Evolutionary conservation across 2,329 filamentous ascomycete species (phyloP).

Genomic region (Hortaea werneckii): DNA sequence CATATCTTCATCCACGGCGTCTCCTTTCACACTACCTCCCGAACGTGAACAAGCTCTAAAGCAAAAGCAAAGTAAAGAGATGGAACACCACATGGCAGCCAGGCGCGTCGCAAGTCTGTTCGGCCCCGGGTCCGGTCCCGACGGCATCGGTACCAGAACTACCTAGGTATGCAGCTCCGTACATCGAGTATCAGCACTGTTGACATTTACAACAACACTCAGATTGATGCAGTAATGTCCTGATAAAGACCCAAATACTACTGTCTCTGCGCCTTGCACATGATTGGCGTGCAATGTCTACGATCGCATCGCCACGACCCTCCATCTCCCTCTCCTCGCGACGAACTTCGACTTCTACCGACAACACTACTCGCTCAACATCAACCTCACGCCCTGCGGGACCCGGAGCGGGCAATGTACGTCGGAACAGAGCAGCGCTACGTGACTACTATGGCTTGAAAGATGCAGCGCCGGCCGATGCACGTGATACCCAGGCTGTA

Average conservation of each 20-base stretch:
- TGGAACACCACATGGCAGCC: not conserved
- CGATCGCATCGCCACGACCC: slow-evolving; percentile 48
- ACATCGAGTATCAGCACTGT: too few species aligned
- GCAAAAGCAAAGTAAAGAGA: too few species aligned
- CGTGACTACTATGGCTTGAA: slow-evolving; percentile 92
- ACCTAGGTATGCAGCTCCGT: not conserved
- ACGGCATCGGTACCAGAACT: too few species aligned
- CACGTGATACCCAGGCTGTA: slow-evolving; percentile 32
- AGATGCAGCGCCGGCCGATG: slow-evolving; percentile 28
- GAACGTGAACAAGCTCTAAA: too few species aligned
- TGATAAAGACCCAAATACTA: too few species aligned
- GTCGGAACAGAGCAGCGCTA: slow-evolving; percentile 72
- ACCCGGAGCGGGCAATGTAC: slow-evolving; percentile 23
- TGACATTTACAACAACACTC: too few species aligned
- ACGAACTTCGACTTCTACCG: slow-evolving; percentile 59
- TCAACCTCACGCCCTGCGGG: slow-evolving; percentile 26
- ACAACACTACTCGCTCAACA: slow-evolving; percentile 39
- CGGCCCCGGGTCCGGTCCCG: too few species aligned
- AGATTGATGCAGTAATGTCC: too few species aligned
- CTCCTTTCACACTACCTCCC: too few species aligned
- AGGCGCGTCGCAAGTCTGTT: too few species aligned
- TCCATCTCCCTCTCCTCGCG: slow-evolving; percentile 57
- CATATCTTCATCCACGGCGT: not conserved
- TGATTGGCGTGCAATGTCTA: slow-evolving; percentile 38
- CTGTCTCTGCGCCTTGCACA: not conserved